Evolutionary conservation across 495 filamentous ascomycete species (phyloP).

Genomic region (Hypoxylon subgilvum): DNA sequence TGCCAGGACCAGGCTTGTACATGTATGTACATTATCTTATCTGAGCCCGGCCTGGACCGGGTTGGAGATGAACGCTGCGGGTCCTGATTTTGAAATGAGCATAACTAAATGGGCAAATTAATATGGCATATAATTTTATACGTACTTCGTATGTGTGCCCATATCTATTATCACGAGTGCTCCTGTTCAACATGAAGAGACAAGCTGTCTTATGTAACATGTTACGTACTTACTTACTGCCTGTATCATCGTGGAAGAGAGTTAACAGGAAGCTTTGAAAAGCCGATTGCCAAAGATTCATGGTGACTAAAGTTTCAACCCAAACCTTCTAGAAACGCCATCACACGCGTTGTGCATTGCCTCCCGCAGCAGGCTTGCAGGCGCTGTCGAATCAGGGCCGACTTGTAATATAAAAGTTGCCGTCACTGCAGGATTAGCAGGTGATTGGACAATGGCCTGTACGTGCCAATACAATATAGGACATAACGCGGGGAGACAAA

Average conservation of each 20-base stretch:
- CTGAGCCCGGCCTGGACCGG: conserved; percentile 5
- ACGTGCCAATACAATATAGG: neutral
- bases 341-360: conserved; percentile 18
- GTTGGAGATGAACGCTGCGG: conserved; percentile 26
- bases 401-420: conserved; percentile 3
- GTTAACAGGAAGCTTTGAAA: neutral
- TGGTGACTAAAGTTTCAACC: neutral
- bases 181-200: no score
- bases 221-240: neutral
- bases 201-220: no score
- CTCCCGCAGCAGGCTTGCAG: conserved; percentile 13
- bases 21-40: conserved; percentile 19
- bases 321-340: conserved; percentile 23
- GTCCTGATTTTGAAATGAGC: conserved; percentile 18
- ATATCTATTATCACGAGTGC: no score
- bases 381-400: neutral
- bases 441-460: conserved; percentile 14
- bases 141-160: no score
- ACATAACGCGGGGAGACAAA: conserved; percentile 8
- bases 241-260: neutral
- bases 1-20: conserved; percentile 17
- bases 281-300: no score
- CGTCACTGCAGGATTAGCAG: conserved; percentile 27
- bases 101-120: neutral
- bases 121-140: no score